Evolutionary conservation across 1,284 basidiomycete genomes (phyloP).

Genomic region (Flammula alnicola): DNA sequence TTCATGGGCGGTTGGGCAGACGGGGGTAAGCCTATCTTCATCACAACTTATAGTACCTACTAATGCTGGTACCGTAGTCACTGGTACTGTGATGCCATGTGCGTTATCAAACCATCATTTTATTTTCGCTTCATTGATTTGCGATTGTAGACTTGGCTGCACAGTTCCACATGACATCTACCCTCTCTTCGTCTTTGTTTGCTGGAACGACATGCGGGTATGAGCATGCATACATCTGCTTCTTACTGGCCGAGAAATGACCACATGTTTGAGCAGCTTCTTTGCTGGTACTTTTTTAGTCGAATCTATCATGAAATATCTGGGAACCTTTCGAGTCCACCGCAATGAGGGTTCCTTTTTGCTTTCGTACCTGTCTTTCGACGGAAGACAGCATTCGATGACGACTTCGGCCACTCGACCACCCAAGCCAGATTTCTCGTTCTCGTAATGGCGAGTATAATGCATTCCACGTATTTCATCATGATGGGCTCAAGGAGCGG

Average conservation of each 20-base stretch:
- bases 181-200: slow-evolving; percentile 57
- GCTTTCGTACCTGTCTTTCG: slow-evolving; percentile 8
- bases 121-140: neutral
- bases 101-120: slow-evolving; percentile 22
- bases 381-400: slow-evolving; percentile 9
- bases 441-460: slow-evolving; percentile 42
- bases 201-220: slow-evolving; percentile 55
- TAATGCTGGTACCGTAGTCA: slow-evolving; percentile 31
- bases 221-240: slow-evolving; percentile 22
- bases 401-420: slow-evolving; percentile 39
- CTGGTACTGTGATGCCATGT: slow-evolving; percentile 50
- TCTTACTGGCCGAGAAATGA: neutral
- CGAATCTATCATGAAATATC: slow-evolving; percentile 43
- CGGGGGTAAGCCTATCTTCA: slow-evolving; percentile 43
- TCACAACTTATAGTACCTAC: slow-evolving; percentile 5
- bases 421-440: slow-evolving; percentile 48
- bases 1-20: slow-evolving; percentile 63
- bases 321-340: slow-evolving; percentile 43
- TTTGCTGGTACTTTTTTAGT: slow-evolving; percentile 49
- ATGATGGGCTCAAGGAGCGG: slow-evolving; percentile 51
- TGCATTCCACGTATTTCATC: slow-evolving; percentile 49
- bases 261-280: slow-evolving; percentile 39
- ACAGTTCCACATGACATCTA: slow-evolving; percentile 52
- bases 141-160: slow-evolving; percentile 45
- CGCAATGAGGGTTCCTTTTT: slow-evolving; percentile 22